Percentiles rank a stretch among this genome's conserved stretches.
These are phyloP conservation scores for Centrapalus pauciflorus DNA, from an alignment of 129 eudicot species.

Conservation along the genomic window DNA sequence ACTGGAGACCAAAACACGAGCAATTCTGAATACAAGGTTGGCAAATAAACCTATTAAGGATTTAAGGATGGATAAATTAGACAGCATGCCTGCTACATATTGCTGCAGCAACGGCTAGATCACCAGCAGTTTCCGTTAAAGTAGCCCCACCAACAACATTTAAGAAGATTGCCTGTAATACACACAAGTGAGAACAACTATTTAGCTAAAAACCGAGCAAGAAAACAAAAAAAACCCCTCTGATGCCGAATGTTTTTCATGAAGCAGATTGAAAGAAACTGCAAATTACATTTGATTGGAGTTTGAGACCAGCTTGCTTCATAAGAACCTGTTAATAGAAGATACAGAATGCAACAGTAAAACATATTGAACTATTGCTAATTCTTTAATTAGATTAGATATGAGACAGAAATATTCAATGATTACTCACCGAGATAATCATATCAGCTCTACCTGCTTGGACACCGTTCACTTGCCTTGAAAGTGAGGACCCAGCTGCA, in stretches of 20 bases:
- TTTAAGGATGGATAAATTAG: neutral
- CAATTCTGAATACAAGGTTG: neutral
- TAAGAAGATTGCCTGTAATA: conserved; percentile 57
- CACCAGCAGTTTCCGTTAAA: conserved; percentile 80
- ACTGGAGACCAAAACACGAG: conserved; percentile 38
- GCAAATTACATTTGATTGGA: conserved; percentile 65
- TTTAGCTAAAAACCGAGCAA: neutral
- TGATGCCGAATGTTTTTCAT: neutral
- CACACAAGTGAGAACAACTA: neutral
- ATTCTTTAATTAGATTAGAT: conserved; percentile 2
- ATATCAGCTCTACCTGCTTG: conserved; percentile 78
- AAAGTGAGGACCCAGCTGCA: conserved; percentile 39
- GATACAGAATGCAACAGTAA: neutral
- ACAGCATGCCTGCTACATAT: conserved; percentile 82
- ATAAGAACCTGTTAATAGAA: conserved; percentile 62
- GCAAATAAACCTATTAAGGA: neutral
- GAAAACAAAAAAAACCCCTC: neutral
- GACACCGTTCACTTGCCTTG: conserved; percentile 80
- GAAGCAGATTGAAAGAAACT: neutral
- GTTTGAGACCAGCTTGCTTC: conserved; percentile 94
- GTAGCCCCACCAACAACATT: conserved; percentile 76
- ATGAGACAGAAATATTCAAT: neutral
- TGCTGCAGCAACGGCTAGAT: conserved; percentile 96
- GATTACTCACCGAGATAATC: conserved; percentile 83
- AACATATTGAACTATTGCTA: neutral